Evolutionary conservation across 2,329 filamentous ascomycete species (phyloP), one percentile per base, ranked within the genome.

Genomic region (Madurella fahalii): DNA sequence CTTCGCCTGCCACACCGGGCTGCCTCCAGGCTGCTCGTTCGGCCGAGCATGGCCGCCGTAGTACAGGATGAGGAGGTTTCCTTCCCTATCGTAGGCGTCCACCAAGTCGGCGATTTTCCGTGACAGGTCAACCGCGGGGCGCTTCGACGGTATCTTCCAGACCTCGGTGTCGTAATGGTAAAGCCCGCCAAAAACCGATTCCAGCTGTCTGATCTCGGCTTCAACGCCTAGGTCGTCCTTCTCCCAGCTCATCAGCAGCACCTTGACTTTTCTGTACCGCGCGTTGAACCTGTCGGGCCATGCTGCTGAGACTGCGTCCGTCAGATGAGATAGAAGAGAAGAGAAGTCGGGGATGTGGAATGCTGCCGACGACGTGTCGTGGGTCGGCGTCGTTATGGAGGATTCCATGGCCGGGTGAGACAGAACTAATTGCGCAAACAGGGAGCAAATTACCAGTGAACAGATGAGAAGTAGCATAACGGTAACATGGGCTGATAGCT

Each of bases 61-160:
- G 47, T 62, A 62, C 8, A 62, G 20, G 2, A 62, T 56, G 16
- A 62, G 15, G 2, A 62, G 56, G 30, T 58, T 58, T 5, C 54
- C 56, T 9, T 60, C 47, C 9, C 53, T 40, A 9, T 56, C 54
- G 32, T 56, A 40, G 2, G 12, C 39, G 25, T 55, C 58, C 2
- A 58, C 30, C 4, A 56, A 12, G 15, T 45, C 47, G 11, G 50
- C 49, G 11, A 61, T 45, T n/a, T 55, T 57, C 8, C 51, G 49
- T 2, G 53, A 57, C 4, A 60, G 25, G 20, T 58, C 58, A 3
- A 51, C 47, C 0, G 51, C 55, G 1, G 55, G 47, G 9, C 58
- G 51, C 18, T 42, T 47, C 1, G 54, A 52, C 1, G 60, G 60
- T 9, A 62, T 62, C 45, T 52, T 62, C 58, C 58, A 62, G 13